Evolutionary conservation across 2,329 filamentous ascomycete genomes (phyloP).

Genomic region (Apiospora hydei): DNA sequence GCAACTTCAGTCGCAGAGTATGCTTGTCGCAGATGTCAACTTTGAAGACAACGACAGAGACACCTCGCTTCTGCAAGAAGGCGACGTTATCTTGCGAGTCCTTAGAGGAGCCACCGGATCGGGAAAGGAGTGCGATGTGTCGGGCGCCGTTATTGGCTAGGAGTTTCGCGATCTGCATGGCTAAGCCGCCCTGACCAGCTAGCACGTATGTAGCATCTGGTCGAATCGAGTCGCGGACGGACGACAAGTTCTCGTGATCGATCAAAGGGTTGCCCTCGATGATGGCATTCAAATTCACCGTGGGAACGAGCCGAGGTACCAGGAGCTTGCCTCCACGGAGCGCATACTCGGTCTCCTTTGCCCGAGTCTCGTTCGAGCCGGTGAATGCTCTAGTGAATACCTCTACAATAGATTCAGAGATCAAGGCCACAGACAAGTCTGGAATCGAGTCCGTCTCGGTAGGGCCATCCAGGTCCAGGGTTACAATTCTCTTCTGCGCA

Average conservation of each 20-base stretch:
- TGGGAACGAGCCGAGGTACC: slow-evolving; percentile 53
- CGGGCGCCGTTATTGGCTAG: slow-evolving; percentile 59
- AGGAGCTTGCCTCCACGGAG: slow-evolving; percentile 47
- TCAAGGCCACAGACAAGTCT: neutral
- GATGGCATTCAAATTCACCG: slow-evolving; percentile 50
- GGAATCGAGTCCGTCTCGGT: slow-evolving; percentile 27
- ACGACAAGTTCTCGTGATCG: slow-evolving; percentile 6
- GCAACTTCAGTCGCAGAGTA: slow-evolving; percentile 37
- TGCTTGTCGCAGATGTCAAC: slow-evolving; percentile 52
- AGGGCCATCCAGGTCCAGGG: slow-evolving; percentile 48
- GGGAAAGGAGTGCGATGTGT: slow-evolving; percentile 60
- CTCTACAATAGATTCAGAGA: slow-evolving; percentile 34
- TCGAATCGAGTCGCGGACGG: slow-evolving; percentile 25
- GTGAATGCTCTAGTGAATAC: slow-evolving; percentile 37
- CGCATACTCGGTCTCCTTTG: slow-evolving; percentile 52
- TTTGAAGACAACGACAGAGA: slow-evolving; percentile 44
- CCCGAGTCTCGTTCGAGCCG: neutral
- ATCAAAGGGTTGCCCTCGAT: slow-evolving; percentile 46
- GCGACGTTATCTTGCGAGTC: slow-evolving; percentile 34
- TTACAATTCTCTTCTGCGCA: slow-evolving; percentile 49
- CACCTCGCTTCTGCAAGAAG: slow-evolving; percentile 44
- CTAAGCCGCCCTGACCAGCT: slow-evolving; percentile 64
- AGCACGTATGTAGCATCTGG: slow-evolving; percentile 58
- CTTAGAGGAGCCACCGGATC: slow-evolving; percentile 48
- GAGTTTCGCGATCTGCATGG: slow-evolving; percentile 58